Conservation (phyloP, 176 grass and related monocot species). For the Ensete ventricosum region DNA sequence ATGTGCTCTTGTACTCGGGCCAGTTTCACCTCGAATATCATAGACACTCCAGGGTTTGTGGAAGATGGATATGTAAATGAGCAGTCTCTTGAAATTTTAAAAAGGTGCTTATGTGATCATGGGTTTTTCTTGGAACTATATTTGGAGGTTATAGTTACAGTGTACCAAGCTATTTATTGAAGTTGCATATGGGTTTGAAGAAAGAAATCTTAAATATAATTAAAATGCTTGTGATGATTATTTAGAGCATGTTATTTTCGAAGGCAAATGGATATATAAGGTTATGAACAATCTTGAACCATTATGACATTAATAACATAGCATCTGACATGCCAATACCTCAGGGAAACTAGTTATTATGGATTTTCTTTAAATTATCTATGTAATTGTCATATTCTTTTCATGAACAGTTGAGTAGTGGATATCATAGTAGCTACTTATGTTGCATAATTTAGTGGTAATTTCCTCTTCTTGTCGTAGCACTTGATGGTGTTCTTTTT, state of each 20-base stretch:
- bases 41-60: constrained; percentile 85
- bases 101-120: constrained; percentile 37
- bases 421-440: not conserved
- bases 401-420: too few species aligned
- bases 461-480: not conserved
- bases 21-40: constrained; percentile 91
- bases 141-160: not conserved
- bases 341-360: not conserved
- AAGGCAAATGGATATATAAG: not conserved
- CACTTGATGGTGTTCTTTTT: too few species aligned
- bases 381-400: not conserved
- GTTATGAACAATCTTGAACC: not conserved
- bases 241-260: not conserved
- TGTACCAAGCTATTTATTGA: not conserved
- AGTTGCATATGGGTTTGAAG: not conserved
- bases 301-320: not conserved
- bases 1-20: constrained; percentile 66
- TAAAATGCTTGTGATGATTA: not conserved
- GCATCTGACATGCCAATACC: not conserved
- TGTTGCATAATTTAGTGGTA: not conserved
- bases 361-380: not conserved
- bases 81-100: constrained; percentile 89
- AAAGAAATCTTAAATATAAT: not conserved
- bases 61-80: constrained; percentile 98
- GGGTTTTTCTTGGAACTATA: not conserved